Conservation (phyloP, 2,329 filamentous ascomycete genomes). For the Penicillium sclerotiorum region DNA sequence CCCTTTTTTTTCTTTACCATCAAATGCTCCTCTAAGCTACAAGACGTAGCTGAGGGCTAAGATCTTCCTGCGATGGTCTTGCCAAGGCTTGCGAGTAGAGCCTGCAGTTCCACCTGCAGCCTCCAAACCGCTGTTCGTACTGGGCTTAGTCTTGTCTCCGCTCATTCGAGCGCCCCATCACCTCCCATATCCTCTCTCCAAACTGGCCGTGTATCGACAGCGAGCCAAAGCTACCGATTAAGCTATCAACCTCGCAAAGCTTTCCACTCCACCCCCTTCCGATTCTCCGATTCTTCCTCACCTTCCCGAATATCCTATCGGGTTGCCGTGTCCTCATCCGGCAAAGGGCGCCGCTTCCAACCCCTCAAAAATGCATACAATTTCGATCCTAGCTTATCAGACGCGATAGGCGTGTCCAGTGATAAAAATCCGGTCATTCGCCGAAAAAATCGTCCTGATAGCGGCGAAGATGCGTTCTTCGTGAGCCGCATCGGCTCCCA, state of each 20-base stretch:
- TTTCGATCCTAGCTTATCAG: constrained; percentile 60
- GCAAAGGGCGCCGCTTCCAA: constrained; percentile 70
- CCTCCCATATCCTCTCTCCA: constrained; percentile 6
- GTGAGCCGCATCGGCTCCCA: constrained; percentile 70
- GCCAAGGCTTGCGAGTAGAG: constrained; percentile 32
- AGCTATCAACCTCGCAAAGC: constrained; percentile 13
- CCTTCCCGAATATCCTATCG: constrained; percentile 62
- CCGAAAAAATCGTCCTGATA: constrained; percentile 68
- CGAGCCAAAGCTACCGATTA: background rate
- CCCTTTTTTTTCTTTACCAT: background rate
- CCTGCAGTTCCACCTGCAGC: constrained; percentile 38
- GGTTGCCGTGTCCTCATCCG: constrained; percentile 73
- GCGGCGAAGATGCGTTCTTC: constrained; percentile 96
- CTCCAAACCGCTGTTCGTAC: constrained; percentile 31
- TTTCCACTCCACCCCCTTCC: constrained; percentile 35
- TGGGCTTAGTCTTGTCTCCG: constrained; percentile 19
- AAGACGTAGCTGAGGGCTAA: constrained; percentile 16
- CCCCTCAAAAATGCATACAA: constrained; percentile 70
- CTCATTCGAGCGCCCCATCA: constrained; percentile 10
- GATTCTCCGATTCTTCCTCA: constrained; percentile 29
- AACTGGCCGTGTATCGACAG: background rate
- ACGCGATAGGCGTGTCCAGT: constrained; percentile 40
- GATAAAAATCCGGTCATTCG: constrained; percentile 55
- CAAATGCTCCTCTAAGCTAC: constrained; percentile 12
- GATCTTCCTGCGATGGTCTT: constrained; percentile 34